These are phyloP conservation scores for Lactifluus hygrophoroides DNA, from an alignment of 768 basidiomycete species.

Conservation along the genomic window DNA sequence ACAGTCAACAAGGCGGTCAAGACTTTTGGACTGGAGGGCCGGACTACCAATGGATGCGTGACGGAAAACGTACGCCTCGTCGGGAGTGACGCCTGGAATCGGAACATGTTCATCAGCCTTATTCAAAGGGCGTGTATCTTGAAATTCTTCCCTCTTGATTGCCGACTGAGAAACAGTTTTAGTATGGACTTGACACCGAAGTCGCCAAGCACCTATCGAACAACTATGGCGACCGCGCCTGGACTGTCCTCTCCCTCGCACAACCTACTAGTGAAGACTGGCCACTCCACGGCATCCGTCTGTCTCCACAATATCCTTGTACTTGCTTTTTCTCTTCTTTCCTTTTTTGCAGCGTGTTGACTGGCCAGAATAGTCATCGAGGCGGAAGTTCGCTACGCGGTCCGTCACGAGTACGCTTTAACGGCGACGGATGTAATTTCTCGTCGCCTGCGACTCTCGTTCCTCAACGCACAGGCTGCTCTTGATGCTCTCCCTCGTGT, in stretches of 20 bases:
- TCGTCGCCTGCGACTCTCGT: slow-evolving; percentile 85
- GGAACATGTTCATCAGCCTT: slow-evolving; percentile 94
- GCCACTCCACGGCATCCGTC: slow-evolving; percentile 79
- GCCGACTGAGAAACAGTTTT: neutral
- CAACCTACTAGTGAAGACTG: slow-evolving; percentile 67
- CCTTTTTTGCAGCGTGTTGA: neutral
- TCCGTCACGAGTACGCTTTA: slow-evolving; percentile 83
- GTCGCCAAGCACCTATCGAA: slow-evolving; percentile 91
- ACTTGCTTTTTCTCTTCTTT: slow-evolving; percentile 22
- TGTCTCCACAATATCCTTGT: slow-evolving; percentile 73
- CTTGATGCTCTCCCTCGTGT: slow-evolving; percentile 79
- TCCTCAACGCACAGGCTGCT: slow-evolving; percentile 84
- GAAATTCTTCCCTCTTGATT: neutral
- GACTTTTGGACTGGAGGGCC: slow-evolving; percentile 56
- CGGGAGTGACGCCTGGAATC: slow-evolving; percentile 89
- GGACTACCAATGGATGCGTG: slow-evolving; percentile 52
- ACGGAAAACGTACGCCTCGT: slow-evolving; percentile 78
- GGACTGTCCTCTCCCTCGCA: slow-evolving; percentile 83
- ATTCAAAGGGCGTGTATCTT: slow-evolving; percentile 66
- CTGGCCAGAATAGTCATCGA: slow-evolving; percentile 57
- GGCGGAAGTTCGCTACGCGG: slow-evolving; percentile 86
- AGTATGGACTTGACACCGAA: slow-evolving; percentile 88
- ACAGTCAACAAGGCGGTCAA: slow-evolving; percentile 83
- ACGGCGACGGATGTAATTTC: slow-evolving; percentile 92
- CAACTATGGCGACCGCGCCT: slow-evolving; percentile 93